phyloP scores from a whole-genome alignment of 1,284 basidiomycete genomes.

The Tylopilus orsonianus region DNA sequence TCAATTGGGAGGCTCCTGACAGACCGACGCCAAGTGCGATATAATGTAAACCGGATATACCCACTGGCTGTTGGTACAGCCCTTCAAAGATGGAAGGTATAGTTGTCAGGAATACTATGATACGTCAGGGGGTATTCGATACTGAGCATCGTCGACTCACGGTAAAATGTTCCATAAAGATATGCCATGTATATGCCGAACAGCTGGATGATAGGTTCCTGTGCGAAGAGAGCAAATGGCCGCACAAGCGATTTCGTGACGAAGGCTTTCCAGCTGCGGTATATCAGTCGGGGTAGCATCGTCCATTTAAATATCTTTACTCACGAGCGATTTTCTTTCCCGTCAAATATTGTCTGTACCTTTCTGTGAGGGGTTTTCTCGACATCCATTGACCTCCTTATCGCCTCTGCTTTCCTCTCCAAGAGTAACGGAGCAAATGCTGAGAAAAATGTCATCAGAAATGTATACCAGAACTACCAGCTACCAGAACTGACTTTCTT shows the following conservation, averaged over 20 bases:
- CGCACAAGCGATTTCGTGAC: conserved; percentile 40
- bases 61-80: conserved; percentile 47
- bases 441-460: conserved; percentile 22
- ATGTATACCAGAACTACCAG: neutral
- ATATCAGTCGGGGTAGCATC: neutral
- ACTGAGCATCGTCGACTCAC: conserved; percentile 35
- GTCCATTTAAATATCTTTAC: conserved; percentile 16
- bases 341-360: conserved; percentile 48
- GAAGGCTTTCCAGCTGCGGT: conserved; percentile 38
- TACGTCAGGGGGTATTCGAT: conserved; percentile 12
- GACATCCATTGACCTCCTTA: conserved; percentile 45
- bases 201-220: conserved; percentile 49
- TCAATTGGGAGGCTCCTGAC: conserved; percentile 45
- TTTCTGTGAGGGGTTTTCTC: conserved; percentile 41
- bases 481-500: conserved; percentile 51
- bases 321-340: conserved; percentile 42
- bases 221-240: conserved; percentile 47
- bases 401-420: conserved; percentile 52
- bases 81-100: conserved; percentile 61
- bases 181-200: conserved; percentile 51
- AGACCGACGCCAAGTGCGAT: conserved; percentile 51
- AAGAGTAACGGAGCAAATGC: conserved; percentile 65
- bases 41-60: conserved; percentile 62
- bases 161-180: conserved; percentile 53
- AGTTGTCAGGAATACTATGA: conserved; percentile 58